Conservation (phyloP, 306 rosid species). For the Gillenia trifoliata region DNA sequence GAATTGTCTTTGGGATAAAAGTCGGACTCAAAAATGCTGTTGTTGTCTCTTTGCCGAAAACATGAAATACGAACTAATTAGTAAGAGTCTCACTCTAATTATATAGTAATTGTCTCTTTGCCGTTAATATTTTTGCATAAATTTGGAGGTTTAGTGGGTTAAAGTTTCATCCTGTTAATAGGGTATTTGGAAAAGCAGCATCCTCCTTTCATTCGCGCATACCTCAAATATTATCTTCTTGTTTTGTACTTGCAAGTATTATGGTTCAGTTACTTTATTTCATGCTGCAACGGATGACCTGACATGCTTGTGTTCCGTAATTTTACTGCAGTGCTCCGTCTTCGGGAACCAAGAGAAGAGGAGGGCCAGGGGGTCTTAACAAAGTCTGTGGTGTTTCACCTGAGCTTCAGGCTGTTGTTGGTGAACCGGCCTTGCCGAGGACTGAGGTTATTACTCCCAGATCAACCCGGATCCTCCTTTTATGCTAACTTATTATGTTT, state of each 20-base stretch:
- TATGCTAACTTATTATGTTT: background rate
- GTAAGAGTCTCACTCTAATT: background rate
- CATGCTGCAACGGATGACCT: constrained; percentile 1
- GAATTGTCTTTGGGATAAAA: background rate
- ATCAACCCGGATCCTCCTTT: background rate
- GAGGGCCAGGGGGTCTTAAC: constrained; percentile 72
- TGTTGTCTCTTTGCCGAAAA: background rate
- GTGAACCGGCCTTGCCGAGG: constrained; percentile 70
- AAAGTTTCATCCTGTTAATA: background rate
- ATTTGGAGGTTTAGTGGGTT: background rate
- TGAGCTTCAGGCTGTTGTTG: constrained; percentile 67
- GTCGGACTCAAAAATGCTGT: background rate
- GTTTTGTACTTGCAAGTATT: background rate
- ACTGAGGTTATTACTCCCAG: constrained; percentile 49
- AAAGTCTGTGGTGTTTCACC: constrained; percentile 81
- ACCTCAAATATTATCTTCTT: background rate
- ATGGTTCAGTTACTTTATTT: background rate
- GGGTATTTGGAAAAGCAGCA: background rate
- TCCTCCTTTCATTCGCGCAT: background rate
- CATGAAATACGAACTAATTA: background rate
- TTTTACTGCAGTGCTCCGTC: constrained; percentile 36
- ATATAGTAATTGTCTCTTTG: background rate
- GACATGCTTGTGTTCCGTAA: background rate
- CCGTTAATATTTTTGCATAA: background rate
- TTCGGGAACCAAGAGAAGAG: constrained; percentile 58